These are phyloP conservation scores for Dichotomopilus funicola DNA, from an alignment of 2,329 filamentous ascomycete genomes.

Conservation along the genomic window DNA sequence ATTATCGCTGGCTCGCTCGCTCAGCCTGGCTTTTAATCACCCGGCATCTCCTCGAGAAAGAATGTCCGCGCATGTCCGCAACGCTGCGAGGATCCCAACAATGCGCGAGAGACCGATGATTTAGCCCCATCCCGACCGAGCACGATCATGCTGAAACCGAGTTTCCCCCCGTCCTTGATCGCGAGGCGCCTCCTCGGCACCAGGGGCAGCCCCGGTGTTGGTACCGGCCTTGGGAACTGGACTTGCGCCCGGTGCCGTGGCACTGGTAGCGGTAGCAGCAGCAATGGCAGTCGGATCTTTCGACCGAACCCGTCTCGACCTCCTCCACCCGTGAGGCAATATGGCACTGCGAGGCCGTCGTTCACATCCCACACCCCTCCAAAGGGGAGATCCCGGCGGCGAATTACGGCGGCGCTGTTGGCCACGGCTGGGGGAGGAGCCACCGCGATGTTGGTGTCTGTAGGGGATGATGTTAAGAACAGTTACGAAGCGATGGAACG, in stretches of 20 bases:
- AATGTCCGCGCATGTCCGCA: background rate
- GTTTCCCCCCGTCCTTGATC: constrained; percentile 12
- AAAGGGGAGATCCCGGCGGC: constrained; percentile 15
- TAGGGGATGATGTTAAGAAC: constrained; percentile 66
- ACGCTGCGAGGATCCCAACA: background rate
- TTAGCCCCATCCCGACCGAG: background rate
- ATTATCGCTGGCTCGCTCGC: too few species aligned
- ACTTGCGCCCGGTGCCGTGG: constrained; percentile 24
- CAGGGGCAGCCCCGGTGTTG: too few species aligned
- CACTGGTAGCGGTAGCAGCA: too few species aligned
- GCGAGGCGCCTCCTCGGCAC: constrained; percentile 14
- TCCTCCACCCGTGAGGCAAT: constrained; percentile 15
- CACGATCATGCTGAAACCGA: constrained; percentile 19
- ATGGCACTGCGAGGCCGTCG: constrained; percentile 13
- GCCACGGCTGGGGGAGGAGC: constrained; percentile 46
- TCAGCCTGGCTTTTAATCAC: too few species aligned
- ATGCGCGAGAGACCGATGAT: constrained; percentile 3
- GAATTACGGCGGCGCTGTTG: constrained; percentile 34
- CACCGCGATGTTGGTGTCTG: constrained; percentile 33
- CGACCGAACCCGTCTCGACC: constrained; percentile 9
- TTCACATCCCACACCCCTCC: background rate
- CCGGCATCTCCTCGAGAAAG: too few species aligned
- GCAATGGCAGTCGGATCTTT: constrained; percentile 11
- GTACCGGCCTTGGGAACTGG: constrained; percentile 13
- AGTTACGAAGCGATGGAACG: constrained; percentile 69